A percentile compares a stretch with the other conserved stretches of the same genome.
These are phyloP conservation scores for Aspergillus floridensis DNA, from an alignment of 2,329 filamentous ascomycete species.

Conservation along the genomic window DNA sequence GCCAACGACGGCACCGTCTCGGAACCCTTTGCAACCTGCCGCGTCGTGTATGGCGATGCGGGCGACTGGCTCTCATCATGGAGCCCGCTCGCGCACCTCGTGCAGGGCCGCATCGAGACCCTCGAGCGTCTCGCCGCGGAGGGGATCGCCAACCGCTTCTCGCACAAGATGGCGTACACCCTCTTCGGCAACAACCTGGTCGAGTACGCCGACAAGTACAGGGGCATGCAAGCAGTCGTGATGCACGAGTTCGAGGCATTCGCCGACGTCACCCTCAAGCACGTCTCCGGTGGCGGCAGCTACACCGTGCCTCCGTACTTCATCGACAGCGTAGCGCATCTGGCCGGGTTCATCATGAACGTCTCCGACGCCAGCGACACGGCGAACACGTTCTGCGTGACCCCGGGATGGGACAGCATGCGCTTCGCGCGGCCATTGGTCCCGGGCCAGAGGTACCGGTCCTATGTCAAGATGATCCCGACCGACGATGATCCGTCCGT, in stretches of 20 bases:
- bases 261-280: conserved; percentile 29
- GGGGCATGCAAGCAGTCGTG: conserved; percentile 33
- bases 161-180: conserved; percentile 34
- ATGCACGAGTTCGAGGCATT: conserved; percentile 30
- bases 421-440: conserved; percentile 26
- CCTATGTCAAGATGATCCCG: conserved; percentile 33
- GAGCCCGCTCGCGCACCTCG: conserved; percentile 21
- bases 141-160: conserved; percentile 29
- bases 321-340: conserved; percentile 13
- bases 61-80: conserved; percentile 21
- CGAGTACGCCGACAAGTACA: conserved; percentile 30
- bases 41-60: conserved; percentile 14
- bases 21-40: conserved; percentile 16
- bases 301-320: conserved; percentile 27
- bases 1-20: conserved; percentile 1
- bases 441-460: conserved; percentile 26
- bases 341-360: conserved; percentile 13
- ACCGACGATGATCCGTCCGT: conserved; percentile 28
- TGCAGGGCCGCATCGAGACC: conserved; percentile 22
- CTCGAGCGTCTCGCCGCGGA: conserved; percentile 25
- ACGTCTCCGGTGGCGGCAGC: conserved; percentile 12
- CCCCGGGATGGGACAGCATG: conserved; percentile 16
- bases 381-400: conserved; percentile 7
- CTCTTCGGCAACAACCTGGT: conserved; percentile 31
- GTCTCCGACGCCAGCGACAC: conserved; percentile 7